Percentiles rank a stretch among this genome's conserved stretches.
These are phyloP conservation scores for Thraustochytrium striatum DNA, from an alignment of 352 stramenopile species.

Conservation along the genomic window DNA sequence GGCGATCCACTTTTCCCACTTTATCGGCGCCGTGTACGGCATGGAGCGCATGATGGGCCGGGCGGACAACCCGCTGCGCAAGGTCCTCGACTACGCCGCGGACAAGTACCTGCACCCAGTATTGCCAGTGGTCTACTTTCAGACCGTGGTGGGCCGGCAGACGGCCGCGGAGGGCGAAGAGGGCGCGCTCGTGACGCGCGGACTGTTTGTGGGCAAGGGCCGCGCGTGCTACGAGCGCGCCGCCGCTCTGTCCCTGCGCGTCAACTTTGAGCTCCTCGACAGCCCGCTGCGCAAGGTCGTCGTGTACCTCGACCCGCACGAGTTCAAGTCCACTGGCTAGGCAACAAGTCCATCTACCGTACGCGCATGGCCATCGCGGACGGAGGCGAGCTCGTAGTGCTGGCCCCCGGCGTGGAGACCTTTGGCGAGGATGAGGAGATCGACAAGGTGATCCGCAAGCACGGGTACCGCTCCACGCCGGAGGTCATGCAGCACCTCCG, in stretches of 20 bases:
- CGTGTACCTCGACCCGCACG: constrained; percentile 88
- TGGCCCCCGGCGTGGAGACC: constrained; percentile 83
- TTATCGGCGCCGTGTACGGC: constrained; percentile 93
- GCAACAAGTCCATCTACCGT: constrained; percentile 96
- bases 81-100: constrained; percentile 91
- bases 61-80: constrained; percentile 87
- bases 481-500: constrained; percentile 84
- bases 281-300: constrained; percentile 84
- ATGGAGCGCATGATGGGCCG: constrained; percentile 97
- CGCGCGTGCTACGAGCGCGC: constrained; percentile 90
- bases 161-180: constrained; percentile 57
- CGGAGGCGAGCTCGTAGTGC: constrained; percentile 84
- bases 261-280: constrained; percentile 93
- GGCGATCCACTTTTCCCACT: constrained; percentile 93
- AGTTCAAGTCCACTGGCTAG: constrained; percentile 98
- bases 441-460: constrained; percentile 90
- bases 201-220: constrained; percentile 92
- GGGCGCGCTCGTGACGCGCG: constrained; percentile 71
- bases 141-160: constrained; percentile 85
- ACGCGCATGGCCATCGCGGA: constrained; percentile 95
- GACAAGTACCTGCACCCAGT: constrained; percentile 73
- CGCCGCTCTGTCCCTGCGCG: constrained; percentile 83
- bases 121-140: constrained; percentile 88
- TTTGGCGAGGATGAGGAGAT: constrained; percentile 92
- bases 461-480: constrained; percentile 90